Evolutionary conservation across 352 stramenopile species (phyloP).

Genomic region (Heterotrichella gracilis): DNA sequence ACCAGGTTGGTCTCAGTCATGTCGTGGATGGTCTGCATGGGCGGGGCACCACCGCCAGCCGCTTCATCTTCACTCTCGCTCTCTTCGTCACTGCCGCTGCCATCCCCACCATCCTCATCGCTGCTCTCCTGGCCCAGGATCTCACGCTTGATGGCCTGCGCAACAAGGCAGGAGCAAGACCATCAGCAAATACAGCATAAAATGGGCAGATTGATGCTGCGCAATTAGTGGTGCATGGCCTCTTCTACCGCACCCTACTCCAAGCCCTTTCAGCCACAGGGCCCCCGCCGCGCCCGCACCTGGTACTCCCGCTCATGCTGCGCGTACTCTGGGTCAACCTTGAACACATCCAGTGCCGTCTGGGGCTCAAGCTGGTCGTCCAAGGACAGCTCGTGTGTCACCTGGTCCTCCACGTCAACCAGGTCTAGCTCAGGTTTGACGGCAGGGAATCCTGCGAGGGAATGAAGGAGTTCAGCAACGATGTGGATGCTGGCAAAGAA

Average conservation of each 20-base stretch:
- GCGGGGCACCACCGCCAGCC: not conserved
- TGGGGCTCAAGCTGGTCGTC: conserved; percentile 76
- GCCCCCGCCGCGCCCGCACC: too few species aligned
- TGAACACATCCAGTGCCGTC: conserved; percentile 75
- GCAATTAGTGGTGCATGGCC: too few species aligned
- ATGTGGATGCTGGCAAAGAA: not conserved
- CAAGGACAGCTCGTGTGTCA: conserved; percentile 76
- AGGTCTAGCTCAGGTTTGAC: conserved; percentile 71
- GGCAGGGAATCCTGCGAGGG: conserved; percentile 36
- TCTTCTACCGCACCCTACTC: too few species aligned
- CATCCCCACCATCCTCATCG: conserved; percentile 8
- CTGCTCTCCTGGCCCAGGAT: conserved; percentile 14
- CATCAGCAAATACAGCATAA: too few species aligned
- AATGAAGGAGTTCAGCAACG: not conserved
- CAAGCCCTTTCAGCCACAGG: too few species aligned
- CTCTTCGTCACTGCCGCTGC: conserved; percentile 32
- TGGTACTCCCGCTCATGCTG: conserved; percentile 75
- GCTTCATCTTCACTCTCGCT: conserved; percentile 20
- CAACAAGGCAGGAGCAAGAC: too few species aligned
- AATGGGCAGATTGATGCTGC: too few species aligned
- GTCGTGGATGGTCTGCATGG: conserved; percentile 26
- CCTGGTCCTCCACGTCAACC: conserved; percentile 87
- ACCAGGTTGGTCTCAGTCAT: conserved; percentile 82
- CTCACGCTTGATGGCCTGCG: too few species aligned
- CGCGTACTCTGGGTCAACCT: conserved; percentile 54